A percentile compares a stretch with the other conserved stretches of the same genome.
Conservation (phyloP, 352 stramenopile species). For the Sclerospora graminicola region DNA sequence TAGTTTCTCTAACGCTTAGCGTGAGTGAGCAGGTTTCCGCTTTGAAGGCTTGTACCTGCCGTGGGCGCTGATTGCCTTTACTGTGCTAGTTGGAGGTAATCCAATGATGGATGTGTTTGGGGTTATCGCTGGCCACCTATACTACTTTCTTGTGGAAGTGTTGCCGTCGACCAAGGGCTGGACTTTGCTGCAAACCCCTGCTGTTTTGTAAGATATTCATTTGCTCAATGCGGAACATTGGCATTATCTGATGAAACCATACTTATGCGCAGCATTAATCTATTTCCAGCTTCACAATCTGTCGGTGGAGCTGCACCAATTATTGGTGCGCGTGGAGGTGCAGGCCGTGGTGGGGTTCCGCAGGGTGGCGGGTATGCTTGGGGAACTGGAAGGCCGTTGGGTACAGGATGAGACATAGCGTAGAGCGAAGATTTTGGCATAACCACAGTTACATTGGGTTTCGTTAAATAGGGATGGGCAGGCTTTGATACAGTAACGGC, state of each 20-base stretch:
- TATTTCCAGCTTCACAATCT: conserved; percentile 58
- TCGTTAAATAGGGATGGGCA: too few relatives aligned
- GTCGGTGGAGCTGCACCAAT: conserved; percentile 35
- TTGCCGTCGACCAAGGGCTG: conserved; percentile 77
- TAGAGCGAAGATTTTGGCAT: too few relatives aligned
- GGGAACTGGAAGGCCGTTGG: conserved; percentile 51
- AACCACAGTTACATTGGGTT: too few relatives aligned
- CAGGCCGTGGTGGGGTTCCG: conserved; percentile 21
- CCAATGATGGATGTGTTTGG: conserved; percentile 84
- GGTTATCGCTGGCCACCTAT: conserved; percentile 78
- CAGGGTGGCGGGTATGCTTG: conserved; percentile 51
- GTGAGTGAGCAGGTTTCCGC: conserved; percentile 43
- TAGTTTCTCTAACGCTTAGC: too few relatives aligned
- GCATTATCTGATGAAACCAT: background rate
- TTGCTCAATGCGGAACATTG: background rate
- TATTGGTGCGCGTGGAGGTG: conserved; percentile 39
- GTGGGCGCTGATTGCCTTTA: conserved; percentile 85
- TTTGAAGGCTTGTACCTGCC: conserved; percentile 84
- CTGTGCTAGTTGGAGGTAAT: conserved; percentile 75
- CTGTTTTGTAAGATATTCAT: conserved; percentile 49
- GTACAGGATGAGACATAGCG: conserved; percentile 18
- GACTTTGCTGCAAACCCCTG: conserved; percentile 72
- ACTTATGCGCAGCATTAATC: conserved; percentile 23
- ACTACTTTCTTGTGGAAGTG: conserved; percentile 87
- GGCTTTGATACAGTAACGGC: too few relatives aligned